Base-by-base conservation (phyloP, 2,329 filamentous ascomycete species). In the Penicillium corylophilum region DNA sequence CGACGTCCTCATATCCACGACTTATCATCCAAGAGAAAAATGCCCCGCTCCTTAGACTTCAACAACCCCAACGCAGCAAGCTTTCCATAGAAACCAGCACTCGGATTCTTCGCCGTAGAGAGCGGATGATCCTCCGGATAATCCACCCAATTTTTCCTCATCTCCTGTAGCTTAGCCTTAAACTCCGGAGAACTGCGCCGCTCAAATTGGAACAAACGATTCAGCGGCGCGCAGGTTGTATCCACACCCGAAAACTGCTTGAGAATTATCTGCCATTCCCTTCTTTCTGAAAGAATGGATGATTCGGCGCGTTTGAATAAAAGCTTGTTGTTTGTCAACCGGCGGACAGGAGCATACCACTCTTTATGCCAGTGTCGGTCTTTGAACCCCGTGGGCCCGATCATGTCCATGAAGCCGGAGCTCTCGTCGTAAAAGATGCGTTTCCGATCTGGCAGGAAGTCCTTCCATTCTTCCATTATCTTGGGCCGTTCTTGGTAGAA, bases 381-480 rank as follows among this genome's bases (percentile, higher is more conserved):
- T 3, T 46, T 46, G 51, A 60, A 65, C 3, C 28, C 46, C 2
- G 63, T 68, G 9, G 22, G 18, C 5, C 69, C 69, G 1, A 61
- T 1, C 22, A 81, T 66, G 3, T 67, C 31, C 9, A 82, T 67
- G n/a, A 62, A 48, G 1, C 79, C 79, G 0, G 65, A 68, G 1
- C 62, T 54, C 0, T 69, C 74, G 28, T 55, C 62, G 54, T 79
- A 78, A 24, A 48, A 44, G 9, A 75, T 56, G 3, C 16, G 44
- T 23, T 50, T 57, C 2, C 59, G 55, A 20, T 68, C 66, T 0
- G 74, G 74, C 7, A 82, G 48, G 50, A 81, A 79, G 36, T 72
- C 69, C 12, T 64, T 64, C 68, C 80, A 82, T 60, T 80, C 77
- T 42, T 69, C 63, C n/a, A 82, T 56, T 26, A 78, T 59, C 7